These are phyloP conservation scores for Ustilago nuda DNA, from an alignment of 1,284 basidiomycete genomes.

Conservation along the genomic window DNA sequence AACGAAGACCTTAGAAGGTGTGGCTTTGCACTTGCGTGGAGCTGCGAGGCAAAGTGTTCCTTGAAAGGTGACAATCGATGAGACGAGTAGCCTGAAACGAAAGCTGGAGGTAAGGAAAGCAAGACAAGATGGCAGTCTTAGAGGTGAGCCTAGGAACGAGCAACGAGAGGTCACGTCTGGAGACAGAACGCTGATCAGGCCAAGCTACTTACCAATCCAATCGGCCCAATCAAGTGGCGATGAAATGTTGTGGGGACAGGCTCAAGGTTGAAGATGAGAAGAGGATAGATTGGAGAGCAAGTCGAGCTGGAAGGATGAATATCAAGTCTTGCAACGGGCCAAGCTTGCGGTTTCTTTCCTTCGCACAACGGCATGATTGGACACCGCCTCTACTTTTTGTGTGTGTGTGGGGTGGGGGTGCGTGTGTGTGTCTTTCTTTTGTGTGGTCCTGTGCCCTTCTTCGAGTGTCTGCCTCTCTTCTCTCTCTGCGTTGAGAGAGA, in stretches of 20 bases:
- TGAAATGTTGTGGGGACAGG: constrained; percentile 2
- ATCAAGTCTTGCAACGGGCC: constrained; percentile 2
- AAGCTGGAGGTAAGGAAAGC: not conserved
- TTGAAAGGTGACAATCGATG: not conserved
- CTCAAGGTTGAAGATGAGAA: constrained; percentile 7
- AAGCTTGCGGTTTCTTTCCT: not conserved
- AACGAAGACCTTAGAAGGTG: constrained; percentile 1
- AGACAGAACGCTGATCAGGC: not conserved
- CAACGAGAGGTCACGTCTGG: not conserved
- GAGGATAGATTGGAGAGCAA: not conserved
- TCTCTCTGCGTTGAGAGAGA: not conserved
- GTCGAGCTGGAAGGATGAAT: not conserved
- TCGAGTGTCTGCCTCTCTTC: not conserved
- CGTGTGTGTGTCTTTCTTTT: not conserved
- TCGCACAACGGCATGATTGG: not conserved
- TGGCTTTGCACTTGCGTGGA: constrained; percentile 9
- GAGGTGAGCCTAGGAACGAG: not conserved
- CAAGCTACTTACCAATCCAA: constrained; percentile 13
- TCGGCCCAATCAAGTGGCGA: not conserved
- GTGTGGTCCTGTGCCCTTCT: not conserved
- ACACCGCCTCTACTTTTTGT: not conserved
- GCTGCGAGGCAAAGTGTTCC: not conserved
- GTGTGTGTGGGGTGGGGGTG: no score
- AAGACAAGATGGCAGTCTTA: not conserved
- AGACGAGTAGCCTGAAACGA: constrained; percentile 6